These are phyloP conservation scores for Madurella fahalii DNA, from an alignment of 2,329 filamentous ascomycete species.

Conservation along the genomic window DNA sequence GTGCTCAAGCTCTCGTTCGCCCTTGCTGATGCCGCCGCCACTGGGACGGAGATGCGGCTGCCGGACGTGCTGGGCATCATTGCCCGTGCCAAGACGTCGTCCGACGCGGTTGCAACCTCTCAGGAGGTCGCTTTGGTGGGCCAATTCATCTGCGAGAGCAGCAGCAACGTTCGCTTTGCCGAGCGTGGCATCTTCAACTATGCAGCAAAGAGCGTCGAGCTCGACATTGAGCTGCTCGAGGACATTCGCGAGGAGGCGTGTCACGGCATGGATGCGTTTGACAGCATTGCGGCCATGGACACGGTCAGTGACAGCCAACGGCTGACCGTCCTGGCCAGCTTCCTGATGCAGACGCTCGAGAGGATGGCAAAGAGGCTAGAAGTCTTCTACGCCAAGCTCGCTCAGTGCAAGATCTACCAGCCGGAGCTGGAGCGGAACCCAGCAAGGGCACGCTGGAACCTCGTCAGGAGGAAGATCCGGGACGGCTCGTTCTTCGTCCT, in stretches of 20 bases:
- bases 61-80: slow-evolving; percentile 44
- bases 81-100: slow-evolving; percentile 41
- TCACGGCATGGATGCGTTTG: slow-evolving; percentile 53
- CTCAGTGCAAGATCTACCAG: slow-evolving; percentile 46
- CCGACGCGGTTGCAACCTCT: slow-evolving; percentile 42
- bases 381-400: slow-evolving; percentile 49
- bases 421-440: slow-evolving; percentile 51
- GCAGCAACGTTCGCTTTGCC: slow-evolving; percentile 43
- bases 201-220: slow-evolving; percentile 44
- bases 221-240: slow-evolving; percentile 51
- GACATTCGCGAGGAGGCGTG: slow-evolving; percentile 51
- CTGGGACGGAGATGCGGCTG: slow-evolving; percentile 34
- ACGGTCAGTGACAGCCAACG: slow-evolving; percentile 36
- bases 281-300: slow-evolving; percentile 41
- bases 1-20: slow-evolving; percentile 50
- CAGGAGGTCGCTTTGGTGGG: slow-evolving; percentile 49
- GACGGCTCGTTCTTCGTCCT: slow-evolving; percentile 52
- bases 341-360: slow-evolving; percentile 49
- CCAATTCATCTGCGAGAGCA: slow-evolving; percentile 44
- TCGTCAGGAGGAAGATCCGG: slow-evolving; percentile 43
- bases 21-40: slow-evolving; percentile 39
- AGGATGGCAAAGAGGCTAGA: slow-evolving; percentile 50
- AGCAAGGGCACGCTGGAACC: slow-evolving; percentile 48
- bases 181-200: slow-evolving; percentile 50
- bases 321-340: slow-evolving; percentile 39